Base-by-base conservation (phyloP, 768 basidiomycete species). In the Termitomyces eurrhizus region DNA sequence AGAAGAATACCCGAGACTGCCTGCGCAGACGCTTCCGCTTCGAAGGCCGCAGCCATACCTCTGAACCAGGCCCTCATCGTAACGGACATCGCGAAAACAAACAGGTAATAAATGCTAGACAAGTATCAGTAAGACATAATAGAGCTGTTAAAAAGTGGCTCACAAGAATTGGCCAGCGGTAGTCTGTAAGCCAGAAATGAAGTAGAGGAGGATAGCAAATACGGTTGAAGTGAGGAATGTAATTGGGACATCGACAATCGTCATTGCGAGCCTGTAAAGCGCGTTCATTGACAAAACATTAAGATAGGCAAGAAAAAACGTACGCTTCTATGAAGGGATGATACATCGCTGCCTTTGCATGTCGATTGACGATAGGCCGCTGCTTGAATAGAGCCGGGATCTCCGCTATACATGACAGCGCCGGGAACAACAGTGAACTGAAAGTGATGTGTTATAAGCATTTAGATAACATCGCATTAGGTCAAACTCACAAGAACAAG, bases 31-130 rank as follows among this genome's bases (percentile, higher is more conserved):
- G 87, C 83, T 56, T 83, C 81, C 9, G 78, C 75, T 49, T 77
- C 77, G 67, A 88, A 85, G 6, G 77, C 77, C 0, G 89, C 85
- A 0, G 87, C 86, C 12, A 90, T 66, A 0, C 78, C 77, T 32
- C 92, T 80, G 80, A 93, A 95, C 79, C 87, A 86, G 0, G 84
- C 85, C 70, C 87, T 88, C 83, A 93, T 88, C 8, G 85, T 73
- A 26, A 92, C 56, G 37, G 86, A 79, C 60, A 86, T 80, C 3
- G 77, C 71, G 55, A 85, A 77, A n/a, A 85, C 65, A 61, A 86
- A 82, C 24, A 92, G 68, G 68, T 82, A 80, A 69, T 80, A 85
- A 26, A 78, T 82, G 68, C 88, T 89, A 61, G 4, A 45, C 18
- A 52, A 54, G 13, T 14, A 29, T 46, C 50, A 14, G 13, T 42